Evolutionary conservation across 2,329 filamentous ascomycete species (phyloP).

Genomic region (Pseudodiploospora longispora): DNA sequence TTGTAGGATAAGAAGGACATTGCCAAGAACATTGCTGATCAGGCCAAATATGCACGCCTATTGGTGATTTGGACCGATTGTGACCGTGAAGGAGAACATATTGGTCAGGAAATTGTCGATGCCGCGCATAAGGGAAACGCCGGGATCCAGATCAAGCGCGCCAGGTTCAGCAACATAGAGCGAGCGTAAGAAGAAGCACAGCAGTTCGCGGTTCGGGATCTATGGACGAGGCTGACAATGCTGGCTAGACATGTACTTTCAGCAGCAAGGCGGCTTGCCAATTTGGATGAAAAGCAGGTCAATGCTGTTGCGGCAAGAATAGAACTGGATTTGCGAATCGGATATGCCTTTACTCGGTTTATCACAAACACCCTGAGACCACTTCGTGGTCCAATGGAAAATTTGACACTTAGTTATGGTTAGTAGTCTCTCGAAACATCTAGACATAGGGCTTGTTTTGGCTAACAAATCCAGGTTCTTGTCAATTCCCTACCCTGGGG

Average conservation of each 20-base stretch:
- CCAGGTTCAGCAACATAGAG: slow-evolving; percentile 93
- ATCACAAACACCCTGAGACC: slow-evolving; percentile 70
- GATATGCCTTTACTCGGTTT: slow-evolving; percentile 85
- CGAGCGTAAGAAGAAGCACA: slow-evolving; percentile 52
- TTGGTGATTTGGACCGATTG: slow-evolving; percentile 99
- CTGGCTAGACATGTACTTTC: slow-evolving; percentile 67
- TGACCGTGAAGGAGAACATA: slow-evolving; percentile 94
- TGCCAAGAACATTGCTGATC: slow-evolving; percentile 73
- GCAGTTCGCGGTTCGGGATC: too few species aligned
- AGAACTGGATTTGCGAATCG: slow-evolving; percentile 86
- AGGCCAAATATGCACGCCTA: slow-evolving; percentile 63
- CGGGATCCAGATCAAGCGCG: slow-evolving; percentile 71
- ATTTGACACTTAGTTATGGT: slow-evolving; percentile 75
- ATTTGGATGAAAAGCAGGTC: slow-evolving; percentile 77
- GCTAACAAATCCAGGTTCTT: slow-evolving; percentile 53
- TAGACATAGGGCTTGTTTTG: not conserved
- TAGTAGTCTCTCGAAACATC: slow-evolving; percentile 14
- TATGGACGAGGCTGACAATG: slow-evolving; percentile 6
- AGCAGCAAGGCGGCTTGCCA: slow-evolving; percentile 68
- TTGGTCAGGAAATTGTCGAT: slow-evolving; percentile 81
- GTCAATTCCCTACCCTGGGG: slow-evolving; percentile 91
- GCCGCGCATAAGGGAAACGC: slow-evolving; percentile 69
- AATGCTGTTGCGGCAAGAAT: slow-evolving; percentile 83
- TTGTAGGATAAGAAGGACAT: slow-evolving; percentile 67
- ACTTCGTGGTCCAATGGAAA: slow-evolving; percentile 58